Conservation (phyloP, 768 basidiomycete genomes). For the Hemileccinum rubropunctum region DNA sequence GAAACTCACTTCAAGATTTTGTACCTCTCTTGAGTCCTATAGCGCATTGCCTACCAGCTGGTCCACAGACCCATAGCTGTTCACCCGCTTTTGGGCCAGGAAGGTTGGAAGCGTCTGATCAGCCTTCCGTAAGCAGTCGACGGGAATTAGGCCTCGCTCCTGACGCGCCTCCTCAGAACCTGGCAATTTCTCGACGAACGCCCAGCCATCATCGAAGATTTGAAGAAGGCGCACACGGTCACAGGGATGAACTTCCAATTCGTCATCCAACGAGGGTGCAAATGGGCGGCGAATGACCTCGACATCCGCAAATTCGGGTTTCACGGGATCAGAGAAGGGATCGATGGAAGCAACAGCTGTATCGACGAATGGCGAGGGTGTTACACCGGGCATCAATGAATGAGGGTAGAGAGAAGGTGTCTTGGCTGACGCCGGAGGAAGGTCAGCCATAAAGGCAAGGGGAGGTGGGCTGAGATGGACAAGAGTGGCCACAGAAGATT, state of each 20-base stretch:
- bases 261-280: constrained; percentile 53
- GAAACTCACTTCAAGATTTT: neutral
- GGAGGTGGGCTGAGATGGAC: constrained; percentile 17
- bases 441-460: constrained; percentile 13
- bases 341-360: constrained; percentile 19
- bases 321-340: constrained; percentile 36
- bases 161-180: neutral
- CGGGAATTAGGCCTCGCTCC: constrained; percentile 56
- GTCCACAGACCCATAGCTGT: constrained; percentile 29
- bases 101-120: constrained; percentile 48
- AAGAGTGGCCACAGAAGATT: constrained; percentile 18
- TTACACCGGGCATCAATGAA: neutral
- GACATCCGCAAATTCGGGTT: constrained; percentile 36
- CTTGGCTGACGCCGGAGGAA: constrained; percentile 10
- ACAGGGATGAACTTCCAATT: constrained; percentile 49
- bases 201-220: constrained; percentile 73
- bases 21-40: neutral
- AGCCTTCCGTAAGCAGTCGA: constrained; percentile 60
- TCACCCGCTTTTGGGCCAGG: constrained; percentile 47
- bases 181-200: constrained; percentile 49
- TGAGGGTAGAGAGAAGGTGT: constrained; percentile 13
- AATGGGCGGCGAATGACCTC: constrained; percentile 58
- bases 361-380: neutral
- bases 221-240: constrained; percentile 53
- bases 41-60: neutral